phyloP scores from a whole-genome alignment of 2,329 filamentous ascomycete species.

The Bipolaris oryzae region DNA sequence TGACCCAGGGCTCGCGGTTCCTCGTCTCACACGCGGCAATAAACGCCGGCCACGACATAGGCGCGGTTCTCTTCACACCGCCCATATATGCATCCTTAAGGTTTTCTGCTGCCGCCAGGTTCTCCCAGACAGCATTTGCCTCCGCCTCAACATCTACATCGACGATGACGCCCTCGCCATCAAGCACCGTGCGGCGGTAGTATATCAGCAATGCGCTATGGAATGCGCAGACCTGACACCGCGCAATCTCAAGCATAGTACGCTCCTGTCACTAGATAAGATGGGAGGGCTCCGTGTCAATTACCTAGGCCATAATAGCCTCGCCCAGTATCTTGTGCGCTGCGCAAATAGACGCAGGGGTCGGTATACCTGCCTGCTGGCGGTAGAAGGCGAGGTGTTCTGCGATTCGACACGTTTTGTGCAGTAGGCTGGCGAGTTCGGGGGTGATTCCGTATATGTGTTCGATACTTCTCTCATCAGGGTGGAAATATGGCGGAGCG shows the following conservation, averaged over 20 bases:
- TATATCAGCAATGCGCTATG: background rate
- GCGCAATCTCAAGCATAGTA: background rate
- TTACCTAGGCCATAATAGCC: background rate
- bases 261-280: background rate
- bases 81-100: background rate
- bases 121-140: background rate
- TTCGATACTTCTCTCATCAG: background rate
- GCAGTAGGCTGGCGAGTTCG: background rate
- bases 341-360: background rate
- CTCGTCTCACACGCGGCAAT: background rate
- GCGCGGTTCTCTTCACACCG: background rate
- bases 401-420: background rate
- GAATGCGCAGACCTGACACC: background rate
- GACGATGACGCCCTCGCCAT: background rate
- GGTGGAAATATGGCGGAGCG: background rate
- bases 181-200: background rate
- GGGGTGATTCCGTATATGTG: background rate
- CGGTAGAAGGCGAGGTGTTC: background rate
- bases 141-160: background rate
- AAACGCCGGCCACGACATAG: background rate
- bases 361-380: background rate
- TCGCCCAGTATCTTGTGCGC: background rate
- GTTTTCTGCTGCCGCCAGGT: background rate
- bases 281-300: background rate
- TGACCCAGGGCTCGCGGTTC: background rate